These are phyloP conservation scores for Triticum timopheevii DNA, from an alignment of 176 grass and related monocot genomes.

Conservation along the genomic window DNA sequence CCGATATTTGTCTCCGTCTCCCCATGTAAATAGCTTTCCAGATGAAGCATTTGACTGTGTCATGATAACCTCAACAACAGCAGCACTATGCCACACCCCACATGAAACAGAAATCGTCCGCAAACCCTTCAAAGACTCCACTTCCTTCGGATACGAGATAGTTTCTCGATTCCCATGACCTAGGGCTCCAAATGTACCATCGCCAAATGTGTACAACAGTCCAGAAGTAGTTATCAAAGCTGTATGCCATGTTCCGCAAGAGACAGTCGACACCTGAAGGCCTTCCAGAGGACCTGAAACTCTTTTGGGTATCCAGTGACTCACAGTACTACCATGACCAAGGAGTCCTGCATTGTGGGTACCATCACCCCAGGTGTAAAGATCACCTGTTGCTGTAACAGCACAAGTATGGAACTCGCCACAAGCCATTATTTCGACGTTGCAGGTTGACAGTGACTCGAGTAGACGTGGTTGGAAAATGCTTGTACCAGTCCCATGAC, in stretches of 20 bases:
- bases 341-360: slow-evolving; percentile 88
- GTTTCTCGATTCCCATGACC: slow-evolving; percentile 88
- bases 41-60: slow-evolving; percentile 85
- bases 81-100: slow-evolving; percentile 96
- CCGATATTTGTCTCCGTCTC: slow-evolving; percentile 94
- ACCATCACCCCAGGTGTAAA: slow-evolving; percentile 99
- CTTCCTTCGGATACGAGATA: slow-evolving; percentile 72
- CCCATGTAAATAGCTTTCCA: slow-evolving; percentile 98
- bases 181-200: slow-evolving; percentile 81
- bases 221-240: slow-evolving; percentile 75
- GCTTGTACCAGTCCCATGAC: slow-evolving; percentile 72
- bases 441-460: slow-evolving; percentile 72
- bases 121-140: slow-evolving; percentile 85
- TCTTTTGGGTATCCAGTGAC: slow-evolving; percentile 97
- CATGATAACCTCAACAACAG: slow-evolving; percentile 86
- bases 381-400: slow-evolving; percentile 67
- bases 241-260: slow-evolving; percentile 97
- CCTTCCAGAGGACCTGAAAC: slow-evolving; percentile 87
- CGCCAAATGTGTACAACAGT: slow-evolving; percentile 90
- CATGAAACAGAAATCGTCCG: slow-evolving; percentile 91
- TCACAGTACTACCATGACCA: slow-evolving; percentile 79
- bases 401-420: slow-evolving; percentile 98
- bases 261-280: slow-evolving; percentile 77
- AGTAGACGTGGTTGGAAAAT: slow-evolving; percentile 70
- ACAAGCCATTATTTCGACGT: slow-evolving; percentile 74